These are phyloP conservation scores for Triticum turgidum DNA, from an alignment of 176 grass and related monocot species.

Conservation along the genomic window DNA sequence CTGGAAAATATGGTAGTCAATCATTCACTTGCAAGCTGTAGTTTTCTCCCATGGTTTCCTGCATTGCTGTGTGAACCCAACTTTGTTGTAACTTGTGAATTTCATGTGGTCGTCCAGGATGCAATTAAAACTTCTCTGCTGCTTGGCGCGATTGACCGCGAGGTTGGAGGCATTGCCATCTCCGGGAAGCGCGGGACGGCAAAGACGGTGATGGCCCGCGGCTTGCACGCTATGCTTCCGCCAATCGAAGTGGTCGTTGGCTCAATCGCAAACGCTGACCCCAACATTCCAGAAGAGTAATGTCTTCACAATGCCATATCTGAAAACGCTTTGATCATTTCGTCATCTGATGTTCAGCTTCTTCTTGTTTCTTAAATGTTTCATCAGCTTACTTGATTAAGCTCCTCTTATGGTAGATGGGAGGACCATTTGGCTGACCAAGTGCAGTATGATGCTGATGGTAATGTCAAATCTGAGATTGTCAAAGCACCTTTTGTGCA, in stretches of 20 bases:
- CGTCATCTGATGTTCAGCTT: not conserved
- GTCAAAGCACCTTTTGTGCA: conserved; percentile 95
- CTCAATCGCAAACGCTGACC: conserved; percentile 81
- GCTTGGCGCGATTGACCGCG: conserved; percentile 78
- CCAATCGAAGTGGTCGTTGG: conserved; percentile 88
- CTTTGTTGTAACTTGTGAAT: not conserved
- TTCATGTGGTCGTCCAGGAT: conserved; percentile 44
- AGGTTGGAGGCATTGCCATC: conserved; percentile 96
- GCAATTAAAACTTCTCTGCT: conserved; percentile 90
- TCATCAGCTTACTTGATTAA: conserved; percentile 9
- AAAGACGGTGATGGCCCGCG: conserved; percentile 96
- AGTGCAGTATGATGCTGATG: conserved; percentile 72
- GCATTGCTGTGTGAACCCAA: not conserved
- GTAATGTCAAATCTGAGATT: conserved; percentile 81
- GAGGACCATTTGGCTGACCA: conserved; percentile 61
- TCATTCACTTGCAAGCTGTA: not conserved
- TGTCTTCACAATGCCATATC: conserved; percentile 4
- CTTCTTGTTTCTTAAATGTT: conserved; percentile 7
- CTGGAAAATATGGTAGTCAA: not conserved
- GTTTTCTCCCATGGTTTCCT: not conserved
- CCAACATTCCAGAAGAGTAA: conserved; percentile 77
- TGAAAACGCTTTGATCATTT: not conserved
- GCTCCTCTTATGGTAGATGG: conserved; percentile 62
- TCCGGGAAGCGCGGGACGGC: conserved; percentile 91
- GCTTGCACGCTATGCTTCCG: conserved; percentile 94